Evolutionary conservation across 495 filamentous ascomycete genomes (phyloP).

Genomic region (Cairneyella variabilis): DNA sequence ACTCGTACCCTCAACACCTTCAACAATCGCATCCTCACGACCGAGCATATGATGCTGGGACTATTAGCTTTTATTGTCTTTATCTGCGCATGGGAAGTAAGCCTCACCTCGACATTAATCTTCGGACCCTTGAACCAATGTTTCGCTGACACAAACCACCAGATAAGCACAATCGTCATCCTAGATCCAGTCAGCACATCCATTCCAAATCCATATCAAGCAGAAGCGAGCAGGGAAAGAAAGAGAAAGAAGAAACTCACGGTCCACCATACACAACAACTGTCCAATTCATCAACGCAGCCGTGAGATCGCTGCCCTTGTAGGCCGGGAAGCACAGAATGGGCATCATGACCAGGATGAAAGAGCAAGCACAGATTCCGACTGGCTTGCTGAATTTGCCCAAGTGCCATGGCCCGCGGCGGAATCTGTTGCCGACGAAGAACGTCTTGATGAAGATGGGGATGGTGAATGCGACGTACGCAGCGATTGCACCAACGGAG

Average conservation of each 20-base stretch:
- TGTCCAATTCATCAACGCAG: conserved; percentile 72
- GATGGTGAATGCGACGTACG: conserved; percentile 70
- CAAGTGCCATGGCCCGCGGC: conserved; percentile 70
- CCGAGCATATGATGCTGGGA: conserved; percentile 22
- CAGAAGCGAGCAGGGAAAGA: too few species aligned
- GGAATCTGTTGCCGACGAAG: conserved; percentile 68
- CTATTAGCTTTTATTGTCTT: conserved; percentile 4
- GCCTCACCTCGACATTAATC: conserved; percentile 57
- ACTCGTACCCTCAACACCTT: conserved; percentile 6
- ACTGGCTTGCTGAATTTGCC: conserved; percentile 59
- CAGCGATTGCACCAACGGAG: conserved; percentile 71
- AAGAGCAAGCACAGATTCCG: conserved; percentile 56
- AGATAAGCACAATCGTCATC: conserved; percentile 58
- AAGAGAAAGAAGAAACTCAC: conserved; percentile 21
- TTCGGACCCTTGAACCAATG: conserved; percentile 75
- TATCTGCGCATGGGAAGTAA: not conserved
- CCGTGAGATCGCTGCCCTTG: conserved; percentile 52
- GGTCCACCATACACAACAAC: conserved; percentile 69
- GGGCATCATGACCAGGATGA: conserved; percentile 70
- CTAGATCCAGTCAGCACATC: conserved; percentile 29
- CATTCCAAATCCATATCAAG: too few species aligned
- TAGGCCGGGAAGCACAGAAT: conserved; percentile 67
- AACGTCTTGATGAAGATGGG: conserved; percentile 73
- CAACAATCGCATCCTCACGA: conserved; percentile 6
- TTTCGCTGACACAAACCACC: conserved; percentile 65